Evolutionary conservation across 129 eudicot genomes (phyloP).

Genomic region (Scalesia atractyloides): DNA sequence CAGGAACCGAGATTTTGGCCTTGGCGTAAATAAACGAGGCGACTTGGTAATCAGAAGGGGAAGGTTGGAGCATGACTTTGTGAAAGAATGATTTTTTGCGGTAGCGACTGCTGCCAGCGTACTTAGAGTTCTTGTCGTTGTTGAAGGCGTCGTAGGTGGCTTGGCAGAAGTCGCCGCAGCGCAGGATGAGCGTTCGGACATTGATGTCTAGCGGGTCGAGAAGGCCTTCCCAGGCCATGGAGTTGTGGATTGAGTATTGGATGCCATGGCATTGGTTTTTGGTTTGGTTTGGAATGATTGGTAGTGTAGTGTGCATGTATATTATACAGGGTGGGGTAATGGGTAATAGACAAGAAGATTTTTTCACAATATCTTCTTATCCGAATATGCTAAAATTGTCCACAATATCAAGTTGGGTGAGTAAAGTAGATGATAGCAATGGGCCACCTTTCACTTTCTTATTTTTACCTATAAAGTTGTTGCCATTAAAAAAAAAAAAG

Average conservation of each 20-base stretch:
- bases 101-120: conserved; percentile 78
- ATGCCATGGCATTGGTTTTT: not conserved
- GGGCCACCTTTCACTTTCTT: too few relatives aligned
- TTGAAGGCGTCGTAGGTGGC: conserved; percentile 84
- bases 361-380: conserved; percentile 5
- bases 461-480: too few relatives aligned
- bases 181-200: conserved; percentile 40
- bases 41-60: conserved; percentile 54
- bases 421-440: too few relatives aligned
- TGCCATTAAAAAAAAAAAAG: too few relatives aligned
- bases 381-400: not conserved
- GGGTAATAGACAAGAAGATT: not conserved
- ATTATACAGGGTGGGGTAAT: conserved; percentile 11
- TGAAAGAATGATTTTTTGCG: conserved; percentile 59
- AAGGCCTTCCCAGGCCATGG: conserved; percentile 41
- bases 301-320: conserved; percentile 20
- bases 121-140: conserved; percentile 68
- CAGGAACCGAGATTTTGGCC: conserved; percentile 47
- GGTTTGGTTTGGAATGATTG: conserved; percentile 24
- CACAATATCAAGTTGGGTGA: not conserved
- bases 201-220: conserved; percentile 37
- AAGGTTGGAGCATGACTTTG: conserved; percentile 58
- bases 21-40: conserved; percentile 72
- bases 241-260: conserved; percentile 8
- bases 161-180: conserved; percentile 77